Evolutionary conservation across 768 basidiomycete genomes (phyloP).

Genomic region (Amanita pseudoporphyria): DNA sequence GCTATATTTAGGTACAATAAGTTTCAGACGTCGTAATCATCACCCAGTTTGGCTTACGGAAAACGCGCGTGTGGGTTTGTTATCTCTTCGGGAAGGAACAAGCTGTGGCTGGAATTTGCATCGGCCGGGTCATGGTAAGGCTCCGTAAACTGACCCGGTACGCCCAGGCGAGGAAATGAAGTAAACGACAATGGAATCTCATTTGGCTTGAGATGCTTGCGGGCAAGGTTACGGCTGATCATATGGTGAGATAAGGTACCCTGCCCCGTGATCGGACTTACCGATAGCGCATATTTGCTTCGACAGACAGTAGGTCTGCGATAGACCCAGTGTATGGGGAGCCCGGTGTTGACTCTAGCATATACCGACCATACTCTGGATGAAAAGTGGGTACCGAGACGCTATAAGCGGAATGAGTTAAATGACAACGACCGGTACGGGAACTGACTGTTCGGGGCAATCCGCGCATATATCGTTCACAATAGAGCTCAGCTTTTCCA

Average conservation of each 20-base stretch:
- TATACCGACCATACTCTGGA: slow-evolving; percentile 97
- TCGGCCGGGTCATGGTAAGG: slow-evolving; percentile 69
- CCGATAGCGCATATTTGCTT: slow-evolving; percentile 94
- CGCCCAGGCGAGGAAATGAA: slow-evolving; percentile 90
- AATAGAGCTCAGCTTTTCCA: slow-evolving; percentile 63
- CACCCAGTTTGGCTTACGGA: slow-evolving; percentile 58
- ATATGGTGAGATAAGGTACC: not conserved
- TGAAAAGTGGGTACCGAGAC: slow-evolving; percentile 84
- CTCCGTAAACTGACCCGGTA: slow-evolving; percentile 85
- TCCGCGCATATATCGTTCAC: slow-evolving; percentile 56
- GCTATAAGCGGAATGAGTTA: slow-evolving; percentile 24
- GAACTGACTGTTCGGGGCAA: slow-evolving; percentile 47
- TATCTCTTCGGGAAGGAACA: slow-evolving; percentile 92
- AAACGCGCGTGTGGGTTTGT: slow-evolving; percentile 98
- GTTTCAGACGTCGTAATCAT: slow-evolving; percentile 4
- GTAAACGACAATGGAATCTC: slow-evolving; percentile 92
- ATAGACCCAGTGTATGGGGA: slow-evolving; percentile 88
- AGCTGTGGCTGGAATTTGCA: slow-evolving; percentile 82
- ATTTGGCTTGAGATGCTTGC: slow-evolving; percentile 71
- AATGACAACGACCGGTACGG: not conserved
- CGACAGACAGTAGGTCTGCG: slow-evolving; percentile 79
- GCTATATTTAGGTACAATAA: slow-evolving; percentile 31
- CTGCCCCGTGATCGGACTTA: slow-evolving; percentile 19
- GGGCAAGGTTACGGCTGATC: slow-evolving; percentile 70
- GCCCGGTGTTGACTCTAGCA: slow-evolving; percentile 97